Evolutionary conservation across 352 stramenopile species (phyloP), one percentile per base, ranked within the genome.

Genomic region (Phytophthora palmivora): DNA sequence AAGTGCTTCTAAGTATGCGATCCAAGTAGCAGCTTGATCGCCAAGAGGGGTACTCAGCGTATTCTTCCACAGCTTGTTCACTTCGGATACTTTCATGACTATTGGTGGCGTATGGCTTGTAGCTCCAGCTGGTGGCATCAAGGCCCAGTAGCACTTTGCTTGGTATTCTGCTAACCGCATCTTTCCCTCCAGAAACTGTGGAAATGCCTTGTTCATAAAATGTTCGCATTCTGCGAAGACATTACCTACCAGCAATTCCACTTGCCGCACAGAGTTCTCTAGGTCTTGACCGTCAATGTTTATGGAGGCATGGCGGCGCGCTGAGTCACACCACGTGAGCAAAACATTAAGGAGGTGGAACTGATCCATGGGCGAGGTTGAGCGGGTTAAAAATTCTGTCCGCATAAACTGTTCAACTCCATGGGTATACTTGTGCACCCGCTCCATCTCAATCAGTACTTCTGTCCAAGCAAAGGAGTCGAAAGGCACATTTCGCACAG

Each of bases 401-500:
- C 62, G 45, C 11, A 87, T 43, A 28, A 75, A 70, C 0, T 41
- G n/a, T 1, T 48, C 58, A 28, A 88, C 64, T 1, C 72, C 44
- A 1, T 64, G 18, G 0, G 21, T 34, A 22, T 48, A 5, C 28
- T 34, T 53, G 11, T 16, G 24, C 26, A 45, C 50, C 4, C 16
- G 39, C 57, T 93, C 84, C 65, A 89, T 79, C 24, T 74, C 71
- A 24, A 89, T 51, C 36, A 93, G 26, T 38, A 79, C 59, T 28
- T 87, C 74, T 3, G 75, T 74, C 84, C 84, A 93, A 5, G 72
- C 52, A 19, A 44, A 58, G 15, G 84, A 87, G 49, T 93, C 82
- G 22, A 89, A 89, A 1, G 79, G 82, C 16, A 91, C 69, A 44
- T 93, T 93, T 8, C 79, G 79, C 33, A 87, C 74, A 14, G 78